Evolutionary conservation across 768 basidiomycete genomes (phyloP), one percentile per base, ranked within the genome.

Genomic region (Steccherinum ochraceum): DNA sequence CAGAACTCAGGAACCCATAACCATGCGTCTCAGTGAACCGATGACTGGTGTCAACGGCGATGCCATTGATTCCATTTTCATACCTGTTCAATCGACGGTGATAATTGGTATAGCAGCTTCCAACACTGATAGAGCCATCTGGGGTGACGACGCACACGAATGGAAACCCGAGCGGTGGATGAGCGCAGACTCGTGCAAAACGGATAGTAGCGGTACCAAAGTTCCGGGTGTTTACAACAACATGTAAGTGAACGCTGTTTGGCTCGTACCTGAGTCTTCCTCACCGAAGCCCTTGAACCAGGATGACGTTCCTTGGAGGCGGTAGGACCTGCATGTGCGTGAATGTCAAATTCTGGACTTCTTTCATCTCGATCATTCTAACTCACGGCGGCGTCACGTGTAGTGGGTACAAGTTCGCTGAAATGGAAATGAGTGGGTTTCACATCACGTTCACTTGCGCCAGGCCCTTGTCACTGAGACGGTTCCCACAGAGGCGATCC

Each of bases 121-220:
- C 45, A 84, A 86, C 61, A 62, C 68, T 4, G 74, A 77, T 16
- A 70, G 69, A 49, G 63, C 62, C 1, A 61, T 84, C 26, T 88
- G 86, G 86, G 86, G 86, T 1, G 58, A 70, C 0, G 75, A 81
- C 51, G 75, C 81, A 3, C 71, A 73, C 20, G 73, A 73, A 41
- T 89, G 81, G 62, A 69, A 75, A 39, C 86, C 85, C 0, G 79
- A 81, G 49, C 70, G 86, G 4, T 88, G 86, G 86, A 65, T 86
- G 12, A 16, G 30, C 16, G 30, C 7, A 24, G 48, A 20, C 49
- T 49, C 1, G 47, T 53, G 11, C 52, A 42, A 26, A 3, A 45
- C 27, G 16, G 27, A 51, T 11, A 52, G 50, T 24, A 49, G 52
- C 0, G n/a, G n/a, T n/a, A 52, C 52, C 2, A 51, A 40, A 16